Conservation (phyloP, 1,284 basidiomycete genomes). For the Blastosporella zonata region DNA sequence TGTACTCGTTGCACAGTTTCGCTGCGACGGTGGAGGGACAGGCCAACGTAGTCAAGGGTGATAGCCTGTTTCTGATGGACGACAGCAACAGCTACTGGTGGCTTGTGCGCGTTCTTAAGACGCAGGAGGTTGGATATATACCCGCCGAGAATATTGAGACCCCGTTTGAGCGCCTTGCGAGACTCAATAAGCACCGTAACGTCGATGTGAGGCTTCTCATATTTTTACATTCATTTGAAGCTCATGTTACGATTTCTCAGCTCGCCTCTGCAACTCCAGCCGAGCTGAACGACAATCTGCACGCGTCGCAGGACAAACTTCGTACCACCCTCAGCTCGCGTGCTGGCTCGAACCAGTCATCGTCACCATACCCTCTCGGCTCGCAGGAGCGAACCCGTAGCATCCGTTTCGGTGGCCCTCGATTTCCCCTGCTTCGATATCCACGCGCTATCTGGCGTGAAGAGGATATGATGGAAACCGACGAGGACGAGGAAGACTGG, state of each 20-base stretch:
- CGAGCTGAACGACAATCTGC: slow-evolving; percentile 54
- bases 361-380: slow-evolving; percentile 35
- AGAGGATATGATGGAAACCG: slow-evolving; percentile 48
- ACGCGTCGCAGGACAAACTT: slow-evolving; percentile 47
- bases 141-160: slow-evolving; percentile 99
- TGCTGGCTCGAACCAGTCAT: slow-evolving; percentile 42
- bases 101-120: slow-evolving; percentile 95
- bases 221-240: background rate
- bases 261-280: slow-evolving; percentile 73
- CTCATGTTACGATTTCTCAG: slow-evolving; percentile 32
- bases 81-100: slow-evolving; percentile 98
- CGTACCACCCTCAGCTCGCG: slow-evolving; percentile 50
- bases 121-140: slow-evolving; percentile 99
- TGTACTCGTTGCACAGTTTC: slow-evolving; percentile 90
- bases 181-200: slow-evolving; percentile 97
- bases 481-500: slow-evolving; percentile 73
- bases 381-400: slow-evolving; percentile 25
- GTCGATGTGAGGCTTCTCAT: slow-evolving; percentile 72
- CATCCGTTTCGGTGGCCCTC: slow-evolving; percentile 57
- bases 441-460: slow-evolving; percentile 81
- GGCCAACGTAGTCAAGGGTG: slow-evolving; percentile 94
- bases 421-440: slow-evolving; percentile 62
- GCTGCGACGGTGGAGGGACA: slow-evolving; percentile 95
- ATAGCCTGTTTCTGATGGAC: slow-evolving; percentile 91
- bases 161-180: slow-evolving; percentile 91